These are phyloP conservation scores for Coprinopsis cinerea DNA, from an alignment of 768 basidiomycete genomes.

Conservation along the genomic window DNA sequence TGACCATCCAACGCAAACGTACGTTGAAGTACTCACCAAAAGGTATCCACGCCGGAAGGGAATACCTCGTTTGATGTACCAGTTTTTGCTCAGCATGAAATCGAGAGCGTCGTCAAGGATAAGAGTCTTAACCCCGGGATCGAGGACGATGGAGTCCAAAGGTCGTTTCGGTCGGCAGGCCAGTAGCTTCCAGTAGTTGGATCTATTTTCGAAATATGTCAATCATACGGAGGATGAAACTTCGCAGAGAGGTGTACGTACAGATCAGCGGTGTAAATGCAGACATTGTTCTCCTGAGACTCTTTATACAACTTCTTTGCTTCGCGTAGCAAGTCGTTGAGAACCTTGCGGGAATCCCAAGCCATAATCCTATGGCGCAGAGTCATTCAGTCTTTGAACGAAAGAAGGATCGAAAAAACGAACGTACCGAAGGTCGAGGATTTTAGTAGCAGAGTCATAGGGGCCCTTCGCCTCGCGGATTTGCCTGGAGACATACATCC, in stretches of 20 bases:
- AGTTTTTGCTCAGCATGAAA: slow-evolving; percentile 61
- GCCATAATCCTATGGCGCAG: slow-evolving; percentile 40
- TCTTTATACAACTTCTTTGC: slow-evolving; percentile 46
- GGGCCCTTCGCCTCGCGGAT: slow-evolving; percentile 25
- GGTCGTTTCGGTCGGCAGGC: slow-evolving; percentile 57
- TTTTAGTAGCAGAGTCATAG: slow-evolving; percentile 30
- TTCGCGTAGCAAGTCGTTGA: slow-evolving; percentile 50
- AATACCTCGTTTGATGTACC: too few species aligned
- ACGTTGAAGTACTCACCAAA: slow-evolving; percentile 22
- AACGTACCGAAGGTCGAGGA: slow-evolving; percentile 38
- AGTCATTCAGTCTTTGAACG: not conserved
- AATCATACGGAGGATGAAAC: not conserved
- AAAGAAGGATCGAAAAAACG: not conserved
- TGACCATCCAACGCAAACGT: too few species aligned
- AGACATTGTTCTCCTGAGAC: slow-evolving; percentile 46
- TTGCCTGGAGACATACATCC: slow-evolving; percentile 32
- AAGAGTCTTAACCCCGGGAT: slow-evolving; percentile 60
- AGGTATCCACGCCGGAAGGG: too few species aligned
- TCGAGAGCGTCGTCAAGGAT: slow-evolving; percentile 65
- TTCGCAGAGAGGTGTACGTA: slow-evolving; percentile 13
- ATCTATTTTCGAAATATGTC: not conserved
- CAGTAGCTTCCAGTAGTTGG: slow-evolving; percentile 48
- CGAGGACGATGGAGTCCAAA: slow-evolving; percentile 61
- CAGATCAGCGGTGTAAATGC: slow-evolving; percentile 46
- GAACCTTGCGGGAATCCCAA: slow-evolving; percentile 34